Evolutionary conservation across 164 flowering plant genomes (phyloP).

Genomic region (Houttuynia cordata): DNA sequence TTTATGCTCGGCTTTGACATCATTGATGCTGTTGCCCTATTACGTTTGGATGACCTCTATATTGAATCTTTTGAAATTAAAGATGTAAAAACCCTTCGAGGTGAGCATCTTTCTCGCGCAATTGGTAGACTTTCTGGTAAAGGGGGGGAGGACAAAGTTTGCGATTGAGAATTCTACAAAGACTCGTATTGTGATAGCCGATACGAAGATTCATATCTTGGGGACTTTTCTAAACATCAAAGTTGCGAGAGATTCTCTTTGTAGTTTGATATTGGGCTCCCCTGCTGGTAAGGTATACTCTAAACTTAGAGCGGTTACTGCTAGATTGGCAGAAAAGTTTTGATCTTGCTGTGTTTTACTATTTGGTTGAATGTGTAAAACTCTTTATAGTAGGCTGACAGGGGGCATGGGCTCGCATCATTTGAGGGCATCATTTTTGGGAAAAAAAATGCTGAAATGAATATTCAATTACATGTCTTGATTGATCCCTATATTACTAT

Average conservation of each 20-base stretch:
- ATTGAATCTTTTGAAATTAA: constrained; percentile 29
- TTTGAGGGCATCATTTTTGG: background rate
- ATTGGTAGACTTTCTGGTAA: constrained; percentile 29
- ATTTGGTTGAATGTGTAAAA: background rate
- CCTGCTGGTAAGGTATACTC: constrained; percentile 34
- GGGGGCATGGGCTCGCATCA: background rate
- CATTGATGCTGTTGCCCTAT: constrained; percentile 19
- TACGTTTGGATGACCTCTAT: constrained; percentile 25
- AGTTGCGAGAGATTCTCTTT: constrained; percentile 27
- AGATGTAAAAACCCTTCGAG: constrained; percentile 27
- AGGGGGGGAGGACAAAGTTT: constrained; percentile 27
- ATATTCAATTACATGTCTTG: too few relatives aligned
- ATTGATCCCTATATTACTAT: too few relatives aligned
- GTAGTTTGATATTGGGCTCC: constrained; percentile 28
- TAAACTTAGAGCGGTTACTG: constrained; percentile 24
- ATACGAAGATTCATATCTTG: constrained; percentile 24
- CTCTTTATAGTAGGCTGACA: background rate
- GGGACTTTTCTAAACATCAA: constrained; percentile 25
- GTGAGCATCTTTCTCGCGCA: constrained; percentile 31
- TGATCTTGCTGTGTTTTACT: constrained; percentile 5
- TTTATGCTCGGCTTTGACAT: constrained; percentile 31
- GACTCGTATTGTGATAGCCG: constrained; percentile 21
- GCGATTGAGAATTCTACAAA: constrained; percentile 26
- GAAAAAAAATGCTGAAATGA: background rate
- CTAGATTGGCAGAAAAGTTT: constrained; percentile 25